Conservation (phyloP, 805 yeast genomes). For the Kregervanrija pseudodelftensis region DNA sequence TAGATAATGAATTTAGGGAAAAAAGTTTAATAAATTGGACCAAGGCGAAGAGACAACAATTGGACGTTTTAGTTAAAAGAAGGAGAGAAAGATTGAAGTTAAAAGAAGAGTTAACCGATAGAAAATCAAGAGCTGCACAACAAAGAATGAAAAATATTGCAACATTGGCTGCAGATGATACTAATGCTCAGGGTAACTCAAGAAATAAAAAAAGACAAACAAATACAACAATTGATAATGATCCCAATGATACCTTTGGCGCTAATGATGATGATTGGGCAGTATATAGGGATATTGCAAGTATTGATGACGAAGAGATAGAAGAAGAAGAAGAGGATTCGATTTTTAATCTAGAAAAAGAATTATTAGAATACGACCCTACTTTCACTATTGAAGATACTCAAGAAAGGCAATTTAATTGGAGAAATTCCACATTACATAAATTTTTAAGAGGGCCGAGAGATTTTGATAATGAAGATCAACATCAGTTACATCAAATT, state of each 20-base stretch:
- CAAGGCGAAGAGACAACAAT: conserved; percentile 52
- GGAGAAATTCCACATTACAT: conserved; percentile 76
- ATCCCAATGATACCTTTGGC: conserved; percentile 90
- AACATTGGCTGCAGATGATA: conserved; percentile 65
- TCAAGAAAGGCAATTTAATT: conserved; percentile 71
- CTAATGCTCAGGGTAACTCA: conserved; percentile 10
- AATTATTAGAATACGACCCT: conserved; percentile 76
- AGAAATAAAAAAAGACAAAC: conserved; percentile 38
- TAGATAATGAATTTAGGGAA: conserved; percentile 73
- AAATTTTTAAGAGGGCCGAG: conserved; percentile 86
- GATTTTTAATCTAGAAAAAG: conserved; percentile 60
- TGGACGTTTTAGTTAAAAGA: conserved; percentile 50
- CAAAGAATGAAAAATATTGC: conserved; percentile 88
- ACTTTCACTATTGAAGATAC: conserved; percentile 82
- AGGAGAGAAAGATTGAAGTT: conserved; percentile 64
- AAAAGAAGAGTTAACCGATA: conserved; percentile 71
- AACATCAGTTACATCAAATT: conserved; percentile 84
- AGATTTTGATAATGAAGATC: conserved; percentile 72
- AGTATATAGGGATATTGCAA: conserved; percentile 75
- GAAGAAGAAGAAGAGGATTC: conserved; percentile 66
- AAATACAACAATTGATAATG: conserved; percentile 72
- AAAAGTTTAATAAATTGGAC: conserved; percentile 77
- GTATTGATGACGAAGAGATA: conserved; percentile 68
- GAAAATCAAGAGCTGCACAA: conserved; percentile 89
- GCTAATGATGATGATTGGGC: conserved; percentile 96